Evolutionary conservation across 257 asterid species (phyloP), one percentile per base, ranked within the genome.

Genomic region (Salvia miltiorrhiza): DNA sequence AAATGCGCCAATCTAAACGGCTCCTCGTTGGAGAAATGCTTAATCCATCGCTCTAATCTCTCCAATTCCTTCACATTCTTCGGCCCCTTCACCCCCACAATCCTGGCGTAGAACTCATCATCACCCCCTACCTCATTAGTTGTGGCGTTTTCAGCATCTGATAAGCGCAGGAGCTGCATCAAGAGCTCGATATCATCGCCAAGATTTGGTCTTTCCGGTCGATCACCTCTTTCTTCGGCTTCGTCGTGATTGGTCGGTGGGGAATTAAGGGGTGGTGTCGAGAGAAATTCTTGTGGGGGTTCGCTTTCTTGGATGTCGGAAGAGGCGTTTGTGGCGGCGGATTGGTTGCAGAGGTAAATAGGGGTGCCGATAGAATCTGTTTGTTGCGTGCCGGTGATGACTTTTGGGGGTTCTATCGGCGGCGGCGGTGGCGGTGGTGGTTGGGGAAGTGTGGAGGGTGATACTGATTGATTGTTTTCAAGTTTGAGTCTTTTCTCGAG

Each of bases 71-170:
- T 74, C 74, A 0, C 52, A 73, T 73, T 80, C 82, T 84, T 84
- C n/a, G 84, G 85, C 0, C 95, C 95, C 72, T 79, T 84, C 68
- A 77, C 81, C 20, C 92, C 90, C 23, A 84, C 82, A 69, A 84
- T 57, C 62, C 71, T 79, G 32, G 75, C 83, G 24, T 72, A 82
- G 73, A 88, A 86, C n/a, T 47, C 80, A 72, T 76, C 88, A 75
- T 82, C 87, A 69, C 80, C 53, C 1, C 80, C 83, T 55, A 56
- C 50, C 24, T 50, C 68, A 65, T 26, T 37, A 67, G 19, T 33
- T 2, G 39, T 71, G 61, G n/a, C 77, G 35, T 21, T 65, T 44
- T 62, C 79, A 7, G 55, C 48, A 44, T 68, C 84, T 1, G 82
- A 73, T 20, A 84, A 53, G 45, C 72, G 79, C 75, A 86, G 30